Conservation (phyloP, 2,329 filamentous ascomycete genomes). For the Aspergillus pseudotamarii region DNA sequence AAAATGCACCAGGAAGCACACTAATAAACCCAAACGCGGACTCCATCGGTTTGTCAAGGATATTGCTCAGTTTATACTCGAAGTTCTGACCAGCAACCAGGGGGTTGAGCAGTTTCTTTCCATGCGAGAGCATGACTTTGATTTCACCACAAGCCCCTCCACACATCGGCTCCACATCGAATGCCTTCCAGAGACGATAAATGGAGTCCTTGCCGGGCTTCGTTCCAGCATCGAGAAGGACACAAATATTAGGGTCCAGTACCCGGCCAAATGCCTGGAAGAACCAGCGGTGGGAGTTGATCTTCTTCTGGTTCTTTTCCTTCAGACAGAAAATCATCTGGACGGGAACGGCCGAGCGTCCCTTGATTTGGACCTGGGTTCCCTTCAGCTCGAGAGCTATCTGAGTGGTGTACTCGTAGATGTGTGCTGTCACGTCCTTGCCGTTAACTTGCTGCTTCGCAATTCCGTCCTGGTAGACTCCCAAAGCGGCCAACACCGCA, state of each 20-base stretch:
- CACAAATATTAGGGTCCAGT: slow-evolving; percentile 93
- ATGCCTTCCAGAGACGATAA: slow-evolving; percentile 98
- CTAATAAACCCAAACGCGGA: slow-evolving; percentile 98
- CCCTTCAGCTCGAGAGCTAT: slow-evolving; percentile 84
- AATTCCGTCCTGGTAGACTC: slow-evolving; percentile 97
- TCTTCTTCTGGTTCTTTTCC: slow-evolving; percentile 99
- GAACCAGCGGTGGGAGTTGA: slow-evolving; percentile 99
- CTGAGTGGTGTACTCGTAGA: slow-evolving; percentile 74
- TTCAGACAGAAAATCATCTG: slow-evolving; percentile 98
- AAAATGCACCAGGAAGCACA: slow-evolving; percentile 94
- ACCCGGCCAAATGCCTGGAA: slow-evolving; percentile 95
- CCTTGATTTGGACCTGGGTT: slow-evolving; percentile 79
- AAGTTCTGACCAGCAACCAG: slow-evolving; percentile 97
- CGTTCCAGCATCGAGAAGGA: slow-evolving; percentile 93
- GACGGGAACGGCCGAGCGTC: slow-evolving; percentile 80
- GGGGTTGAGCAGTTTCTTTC: slow-evolving; percentile 88
- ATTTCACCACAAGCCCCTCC: slow-evolving; percentile 97
- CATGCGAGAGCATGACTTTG: slow-evolving; percentile 90
- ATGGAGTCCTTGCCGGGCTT: slow-evolving; percentile 92
- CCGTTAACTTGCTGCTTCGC: slow-evolving; percentile 97
- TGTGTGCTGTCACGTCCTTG: slow-evolving; percentile 94
- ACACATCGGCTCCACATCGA: slow-evolving; percentile 96
- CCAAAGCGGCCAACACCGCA: slow-evolving; percentile 87
- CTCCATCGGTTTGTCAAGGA: slow-evolving; percentile 95
- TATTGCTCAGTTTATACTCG: slow-evolving; percentile 99